Evolutionary conservation across 163 green algal genomes (phyloP).

Genomic region (Chlorella variabilis): DNA sequence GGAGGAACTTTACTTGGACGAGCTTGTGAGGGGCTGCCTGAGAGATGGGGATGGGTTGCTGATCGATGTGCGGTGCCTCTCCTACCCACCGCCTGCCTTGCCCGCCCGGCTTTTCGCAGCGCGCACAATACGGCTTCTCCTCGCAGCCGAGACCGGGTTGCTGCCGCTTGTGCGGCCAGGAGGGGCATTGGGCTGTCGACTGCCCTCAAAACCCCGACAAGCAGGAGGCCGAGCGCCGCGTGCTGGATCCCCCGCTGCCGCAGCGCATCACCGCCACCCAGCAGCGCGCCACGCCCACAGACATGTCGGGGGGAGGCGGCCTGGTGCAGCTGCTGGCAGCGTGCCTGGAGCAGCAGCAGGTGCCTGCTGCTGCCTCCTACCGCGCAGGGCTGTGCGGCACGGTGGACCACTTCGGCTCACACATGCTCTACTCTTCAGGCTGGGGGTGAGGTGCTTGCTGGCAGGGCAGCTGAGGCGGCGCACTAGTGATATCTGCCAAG

Average conservation of each 20-base stretch:
- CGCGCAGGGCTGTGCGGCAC: conserved; percentile 4
- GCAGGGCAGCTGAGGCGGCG: too few species aligned
- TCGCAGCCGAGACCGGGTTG: not conserved
- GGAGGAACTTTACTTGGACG: conserved; percentile 34
- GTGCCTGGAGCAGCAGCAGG: conserved; percentile 8
- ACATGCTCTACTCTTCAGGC: conserved; percentile 1
- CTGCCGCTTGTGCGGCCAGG: conserved; percentile 12
- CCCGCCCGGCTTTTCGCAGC: not conserved
- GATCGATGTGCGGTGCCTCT: too few species aligned
- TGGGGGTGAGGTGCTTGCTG: conserved; percentile 21
- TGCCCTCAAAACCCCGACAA: conserved; percentile 18
- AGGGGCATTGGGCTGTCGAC: conserved; percentile 31
- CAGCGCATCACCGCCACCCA: not conserved
- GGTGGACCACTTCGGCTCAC: conserved; percentile 24
- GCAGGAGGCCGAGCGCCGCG: not conserved
- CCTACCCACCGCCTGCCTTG: too few species aligned
- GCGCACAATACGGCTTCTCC: conserved; percentile 20
- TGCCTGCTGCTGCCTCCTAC: not conserved
- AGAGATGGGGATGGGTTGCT: too few species aligned
- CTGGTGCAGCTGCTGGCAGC: conserved; percentile 15
- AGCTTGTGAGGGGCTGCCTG: conserved; percentile 1
- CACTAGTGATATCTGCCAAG: too few species aligned
- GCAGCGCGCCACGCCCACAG: not conserved
- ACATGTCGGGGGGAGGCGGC: not conserved
- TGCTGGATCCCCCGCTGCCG: conserved; percentile 9